Evolutionary conservation across 129 eudicot genomes (phyloP), one percentile per base, ranked within the genome.

Genomic region (Ambrosia trifida): DNA sequence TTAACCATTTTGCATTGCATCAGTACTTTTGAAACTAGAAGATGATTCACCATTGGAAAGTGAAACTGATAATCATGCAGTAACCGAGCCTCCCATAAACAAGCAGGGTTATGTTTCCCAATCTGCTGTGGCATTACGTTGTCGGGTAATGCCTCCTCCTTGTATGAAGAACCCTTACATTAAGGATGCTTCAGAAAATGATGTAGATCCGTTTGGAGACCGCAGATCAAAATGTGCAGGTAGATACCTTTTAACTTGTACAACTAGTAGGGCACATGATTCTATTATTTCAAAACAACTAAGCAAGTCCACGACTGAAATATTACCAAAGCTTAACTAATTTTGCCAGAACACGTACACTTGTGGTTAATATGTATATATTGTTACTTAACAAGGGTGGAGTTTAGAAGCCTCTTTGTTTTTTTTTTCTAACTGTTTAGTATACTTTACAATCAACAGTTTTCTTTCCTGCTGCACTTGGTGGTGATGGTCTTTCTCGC

Each of bases 141-240:
- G 89, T 66, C 82, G 96, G 69, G 96, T 92, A 24, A 89, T 85
- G 95, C 98, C 96, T 69, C 98, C 98, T 53, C 98, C 96, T 28
- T 92, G 96, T 78, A 83, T 92, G 79, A 83, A 66, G 85, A 92
- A 92, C 49, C 98, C 98, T 17, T 92, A 89, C 83, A 69, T 89
- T 47, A 80, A 66, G 76, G 86, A 77, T 70, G 45, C 84, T 45
- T 77, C 83, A 38, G 88, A 74, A 36, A 72, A 64, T 52, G 91
- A 80, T 67, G 57, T 76, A 2, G 96, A 92, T 80, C 96, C 96
- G 17, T 92, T 85, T 79, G 91, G 81, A 50, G 83, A 79, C 72
- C 84, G 89, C 75, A 83, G 98, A 79, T 84, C 96, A 36, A 85
- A 89, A 70, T 85, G 88, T 82, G 86, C 89, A 86, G 98, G 98